Base-by-base conservation (phyloP, 148 eudicot species). In the Salicornia ramosissima region DNA sequence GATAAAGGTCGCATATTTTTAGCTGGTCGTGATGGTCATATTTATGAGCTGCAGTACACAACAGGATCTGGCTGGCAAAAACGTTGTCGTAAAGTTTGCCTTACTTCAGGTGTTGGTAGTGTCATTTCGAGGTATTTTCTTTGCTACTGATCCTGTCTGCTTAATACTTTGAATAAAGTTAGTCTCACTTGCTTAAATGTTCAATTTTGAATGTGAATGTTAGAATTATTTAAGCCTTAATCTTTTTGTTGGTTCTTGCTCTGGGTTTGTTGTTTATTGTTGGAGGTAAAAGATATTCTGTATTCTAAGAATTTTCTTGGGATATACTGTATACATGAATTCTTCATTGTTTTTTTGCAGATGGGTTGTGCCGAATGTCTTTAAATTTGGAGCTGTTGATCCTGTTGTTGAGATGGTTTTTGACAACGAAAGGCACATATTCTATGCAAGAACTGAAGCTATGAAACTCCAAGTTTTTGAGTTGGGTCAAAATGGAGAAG, bases 1-100 rank as follows among this genome's bases (percentile, higher is more conserved):
- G 85, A 86, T 54, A 84, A 72, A 77, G 99, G 99, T 55, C 92
- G 83, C 28, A 82, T 94, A 47, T 90, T 88, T 85, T 60, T 89
- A 82, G 92, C 99, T 71, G 99, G 97, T 49, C 97, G 93, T 62
- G 99, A 94, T 85, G 93, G 97, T 69, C 92, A 94, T 78, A 79
- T 94, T 55, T 94, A 94, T 73, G 97, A 94, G 78, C 69, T 94
- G 83, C 96, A 80, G 70, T 94, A 94, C 75, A 75, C 90, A 33
- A 84, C 88, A 68, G 93, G 99, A 64, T 88, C 97, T 68, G 85
- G 90, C 64, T 94, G 99, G 99, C 86, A 87, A 64, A 94, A 86
- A 66, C 91, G 89, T 11, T 94, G 99, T 67, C 97, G 96, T 70
- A 94, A 94, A 86, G 91, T 94, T 46, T 94, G 99, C 73, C 85